These are phyloP conservation scores for Chloropicon primus DNA, from an alignment of 139 green algal species.

Conservation along the genomic window DNA sequence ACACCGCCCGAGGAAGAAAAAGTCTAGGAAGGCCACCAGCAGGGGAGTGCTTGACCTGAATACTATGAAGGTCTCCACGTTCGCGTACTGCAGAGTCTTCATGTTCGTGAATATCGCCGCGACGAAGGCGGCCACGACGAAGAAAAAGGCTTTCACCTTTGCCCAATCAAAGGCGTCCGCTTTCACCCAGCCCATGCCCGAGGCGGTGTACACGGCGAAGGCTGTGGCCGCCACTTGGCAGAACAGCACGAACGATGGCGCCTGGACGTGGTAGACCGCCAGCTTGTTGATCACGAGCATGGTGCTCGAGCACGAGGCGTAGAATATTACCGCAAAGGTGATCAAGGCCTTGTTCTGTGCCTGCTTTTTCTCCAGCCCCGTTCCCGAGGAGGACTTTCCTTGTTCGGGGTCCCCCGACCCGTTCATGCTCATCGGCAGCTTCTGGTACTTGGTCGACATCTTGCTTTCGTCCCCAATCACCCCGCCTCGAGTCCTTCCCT, in stretches of 20 bases:
- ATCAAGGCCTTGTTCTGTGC: not conserved
- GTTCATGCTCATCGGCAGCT: not conserved
- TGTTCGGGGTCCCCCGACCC: not conserved
- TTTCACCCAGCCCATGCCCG: conserved; percentile 12
- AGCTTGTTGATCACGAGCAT: conserved; percentile 54
- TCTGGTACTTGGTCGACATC: not conserved
- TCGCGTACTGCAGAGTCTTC: conserved; percentile 40
- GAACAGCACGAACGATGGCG: conserved; percentile 35
- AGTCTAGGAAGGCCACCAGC: conserved; percentile 53
- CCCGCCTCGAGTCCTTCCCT: too few species aligned
- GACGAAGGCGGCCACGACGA: conserved; percentile 32
- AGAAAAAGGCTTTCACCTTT: conserved; percentile 28
- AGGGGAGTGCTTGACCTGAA: conserved; percentile 46
- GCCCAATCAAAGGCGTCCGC: conserved; percentile 17
- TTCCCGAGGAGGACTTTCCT: not conserved
- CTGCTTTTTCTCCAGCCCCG: not conserved
- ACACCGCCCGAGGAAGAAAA: conserved; percentile 41
- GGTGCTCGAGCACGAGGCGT: conserved; percentile 27
- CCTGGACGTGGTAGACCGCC: conserved; percentile 23
- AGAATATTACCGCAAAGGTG: conserved; percentile 13
- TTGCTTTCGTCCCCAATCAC: too few species aligned
- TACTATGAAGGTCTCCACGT: conserved; percentile 77
- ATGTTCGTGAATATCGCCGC: conserved; percentile 45
- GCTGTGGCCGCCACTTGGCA: conserved; percentile 26
- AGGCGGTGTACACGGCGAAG: conserved; percentile 7